Evolutionary conservation across 2,329 filamentous ascomycete genomes (phyloP).

Genomic region (Onygenales sp.): DNA sequence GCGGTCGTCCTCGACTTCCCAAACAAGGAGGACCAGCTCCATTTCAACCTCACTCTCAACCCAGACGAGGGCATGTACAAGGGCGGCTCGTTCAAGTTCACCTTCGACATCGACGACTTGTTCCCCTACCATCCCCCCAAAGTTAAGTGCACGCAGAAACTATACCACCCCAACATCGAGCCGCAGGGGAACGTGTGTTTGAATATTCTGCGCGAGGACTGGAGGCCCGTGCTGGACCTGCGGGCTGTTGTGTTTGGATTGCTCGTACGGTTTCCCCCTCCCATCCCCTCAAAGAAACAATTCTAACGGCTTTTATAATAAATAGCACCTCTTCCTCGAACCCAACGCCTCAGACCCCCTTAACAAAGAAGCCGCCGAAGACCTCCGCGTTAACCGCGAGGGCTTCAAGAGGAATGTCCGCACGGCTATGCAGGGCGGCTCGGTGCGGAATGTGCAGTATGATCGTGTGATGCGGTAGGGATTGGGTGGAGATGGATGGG

Average conservation of each 20-base stretch:
- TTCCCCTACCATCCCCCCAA: constrained; percentile 97
- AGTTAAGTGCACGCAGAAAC: constrained; percentile 94
- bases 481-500: not conserved
- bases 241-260: constrained; percentile 94
- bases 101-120: constrained; percentile 84
- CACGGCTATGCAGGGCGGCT: constrained; percentile 70
- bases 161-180: constrained; percentile 98
- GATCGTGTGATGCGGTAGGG: constrained; percentile 64
- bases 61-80: constrained; percentile 66
- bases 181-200: constrained; percentile 95
- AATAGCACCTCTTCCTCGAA: constrained; percentile 89
- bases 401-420: constrained; percentile 87
- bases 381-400: constrained; percentile 75
- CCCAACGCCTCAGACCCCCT: constrained; percentile 95
- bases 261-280: constrained; percentile 47
- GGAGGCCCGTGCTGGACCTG: constrained; percentile 95
- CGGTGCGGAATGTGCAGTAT: constrained; percentile 62
- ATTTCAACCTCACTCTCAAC: constrained; percentile 40
- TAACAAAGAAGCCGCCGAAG: constrained; percentile 95
- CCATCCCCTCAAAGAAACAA: not conserved
- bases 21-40: constrained; percentile 49
- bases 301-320: not conserved
- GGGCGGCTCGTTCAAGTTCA: constrained; percentile 77
- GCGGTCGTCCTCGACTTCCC: constrained; percentile 31
- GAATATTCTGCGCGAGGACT: constrained; percentile 95